These are phyloP conservation scores for Chiua virens DNA, from an alignment of 768 basidiomycete species.

Conservation along the genomic window DNA sequence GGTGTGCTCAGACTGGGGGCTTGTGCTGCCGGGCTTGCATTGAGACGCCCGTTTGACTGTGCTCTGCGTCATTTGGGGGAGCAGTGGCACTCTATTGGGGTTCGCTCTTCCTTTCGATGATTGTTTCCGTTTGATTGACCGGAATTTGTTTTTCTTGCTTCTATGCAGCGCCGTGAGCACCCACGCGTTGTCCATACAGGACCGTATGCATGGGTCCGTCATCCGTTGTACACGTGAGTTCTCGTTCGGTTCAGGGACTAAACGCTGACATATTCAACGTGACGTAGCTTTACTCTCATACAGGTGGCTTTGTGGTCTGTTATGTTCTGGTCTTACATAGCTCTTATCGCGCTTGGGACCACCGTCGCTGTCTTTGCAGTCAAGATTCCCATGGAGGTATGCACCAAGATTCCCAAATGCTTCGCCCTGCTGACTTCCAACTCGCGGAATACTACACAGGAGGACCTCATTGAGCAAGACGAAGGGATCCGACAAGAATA, in stretches of 20 bases:
- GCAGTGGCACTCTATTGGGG: slow-evolving; percentile 25
- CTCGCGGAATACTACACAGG: slow-evolving; percentile 9
- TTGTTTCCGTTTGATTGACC: background rate
- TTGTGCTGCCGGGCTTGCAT: slow-evolving; percentile 9
- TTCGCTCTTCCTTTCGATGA: background rate
- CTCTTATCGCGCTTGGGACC: slow-evolving; percentile 17
- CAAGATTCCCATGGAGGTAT: slow-evolving; percentile 32
- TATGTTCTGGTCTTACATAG: slow-evolving; percentile 28
- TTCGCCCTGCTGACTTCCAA: background rate
- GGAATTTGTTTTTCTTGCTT: no score
- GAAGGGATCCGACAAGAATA: slow-evolving; percentile 15
- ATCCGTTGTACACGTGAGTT: slow-evolving; percentile 28
- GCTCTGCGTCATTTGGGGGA: slow-evolving; percentile 13
- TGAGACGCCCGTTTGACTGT: background rate
- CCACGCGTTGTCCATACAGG: slow-evolving; percentile 27
- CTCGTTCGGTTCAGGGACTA: background rate
- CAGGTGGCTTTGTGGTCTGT: slow-evolving; percentile 11
- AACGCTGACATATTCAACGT: background rate
- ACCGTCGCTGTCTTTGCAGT: slow-evolving; percentile 10
- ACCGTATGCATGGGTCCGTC: slow-evolving; percentile 32
- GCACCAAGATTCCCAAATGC: background rate
- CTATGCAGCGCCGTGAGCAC: slow-evolving; percentile 22
- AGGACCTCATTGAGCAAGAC: slow-evolving; percentile 23
- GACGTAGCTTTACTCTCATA: slow-evolving; percentile 6
- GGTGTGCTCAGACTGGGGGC: slow-evolving; percentile 13